phyloP scores from a whole-genome alignment of 257 asterid species.

The Jasminum sambac region DNA sequence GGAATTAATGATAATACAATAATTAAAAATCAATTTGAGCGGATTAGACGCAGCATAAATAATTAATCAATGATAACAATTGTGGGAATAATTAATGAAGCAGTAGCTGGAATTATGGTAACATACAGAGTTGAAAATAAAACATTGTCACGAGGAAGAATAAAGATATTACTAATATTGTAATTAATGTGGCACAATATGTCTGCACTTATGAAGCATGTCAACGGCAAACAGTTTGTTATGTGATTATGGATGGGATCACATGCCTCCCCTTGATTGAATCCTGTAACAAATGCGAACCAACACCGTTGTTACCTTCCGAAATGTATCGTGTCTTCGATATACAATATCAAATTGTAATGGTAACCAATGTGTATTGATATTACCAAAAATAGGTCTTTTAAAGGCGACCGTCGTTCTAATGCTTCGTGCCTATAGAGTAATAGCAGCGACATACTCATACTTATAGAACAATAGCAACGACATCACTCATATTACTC shows the following conservation, averaged over 20 bases:
- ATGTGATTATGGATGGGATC: conserved; percentile 5
- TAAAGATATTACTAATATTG: neutral
- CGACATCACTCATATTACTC: too few species aligned
- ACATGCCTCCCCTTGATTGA: conserved; percentile 5
- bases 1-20: neutral
- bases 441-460: too few species aligned
- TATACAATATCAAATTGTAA: too few species aligned
- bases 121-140: conserved; percentile 9
- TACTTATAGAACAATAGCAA: too few species aligned
- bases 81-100: neutral
- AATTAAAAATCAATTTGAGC: neutral
- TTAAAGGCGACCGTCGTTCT: too few species aligned
- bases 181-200: neutral
- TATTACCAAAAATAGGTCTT: too few species aligned
- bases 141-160: conserved; percentile 5
- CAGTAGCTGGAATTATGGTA: conserved; percentile 5
- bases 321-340: neutral
- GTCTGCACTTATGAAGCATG: conserved; percentile 6
- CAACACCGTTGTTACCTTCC: neutral
- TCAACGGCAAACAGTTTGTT: conserved; percentile 1
- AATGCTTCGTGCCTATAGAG: too few species aligned
- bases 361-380: too few species aligned
- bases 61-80: conserved; percentile 1
- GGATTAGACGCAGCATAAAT: neutral
- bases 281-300: neutral